Evolutionary conservation across 306 rosid species (phyloP), one percentile per base, ranked within the genome.

Genomic region (Pyrus pyrifolia): DNA sequence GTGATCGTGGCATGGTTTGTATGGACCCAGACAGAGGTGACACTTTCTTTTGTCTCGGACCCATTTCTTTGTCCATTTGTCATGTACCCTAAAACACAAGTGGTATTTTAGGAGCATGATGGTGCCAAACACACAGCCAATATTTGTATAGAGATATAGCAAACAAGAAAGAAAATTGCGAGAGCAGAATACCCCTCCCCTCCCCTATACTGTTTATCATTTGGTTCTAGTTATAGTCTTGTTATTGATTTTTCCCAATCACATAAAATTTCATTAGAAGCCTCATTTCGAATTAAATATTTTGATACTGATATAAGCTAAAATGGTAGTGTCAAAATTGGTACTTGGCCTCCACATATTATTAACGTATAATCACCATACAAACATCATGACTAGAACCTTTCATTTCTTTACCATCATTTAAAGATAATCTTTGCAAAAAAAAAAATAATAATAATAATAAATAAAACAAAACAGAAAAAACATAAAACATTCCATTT

Each of bases 11-110:
- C 74, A 65, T 21, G 45, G 69, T 58, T 67, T 66, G 45, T 22
- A 59, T 60, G 78, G 57, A 68, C 30, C 70, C 77, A 53, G 69
- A 60, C 68, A 44, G 49, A 79, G 77, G 75, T 81, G 82, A 73
- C 87, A 84, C 83, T 65, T 45, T 78, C 77, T 42, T 22, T 52
- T 82, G 91, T 87, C 88, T 71, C n/a, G 60, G 71, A 19, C 62
- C 75, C 71, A 68, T 63, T 63, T 68, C 61, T 45, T 73, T 73
- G 83, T 79, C 79, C 79, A 67, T 67, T 59, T 72, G 40, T 67
- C 64, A 35, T 33, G 38, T 58, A 30, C 14, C 67, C 49, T 29
- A 59, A 57, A 67, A 80, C 51, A 33, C 42, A 65, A 12, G 66
- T 61, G 63, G 63, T 58, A 58, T 58, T n/a, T 58, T 12, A 22